Conservation (phyloP, 163 green algal species). For the Prototheca wickerhamii region DNA sequence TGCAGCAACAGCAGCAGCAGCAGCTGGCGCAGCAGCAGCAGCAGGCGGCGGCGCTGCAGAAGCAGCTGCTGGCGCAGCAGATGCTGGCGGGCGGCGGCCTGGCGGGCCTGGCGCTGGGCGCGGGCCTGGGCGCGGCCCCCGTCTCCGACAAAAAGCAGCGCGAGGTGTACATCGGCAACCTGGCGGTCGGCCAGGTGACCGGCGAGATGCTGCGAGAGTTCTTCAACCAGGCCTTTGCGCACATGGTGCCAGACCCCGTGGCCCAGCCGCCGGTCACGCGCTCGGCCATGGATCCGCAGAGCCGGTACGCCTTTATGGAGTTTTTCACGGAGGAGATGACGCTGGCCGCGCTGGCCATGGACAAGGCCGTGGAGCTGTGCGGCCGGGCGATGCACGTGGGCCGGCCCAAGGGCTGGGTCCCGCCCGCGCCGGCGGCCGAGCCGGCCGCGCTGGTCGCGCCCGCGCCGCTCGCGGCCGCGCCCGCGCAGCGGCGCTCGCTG, state of each 20-base stretch:
- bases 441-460: slow-evolving; percentile 19
- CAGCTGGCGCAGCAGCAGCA: slow-evolving; percentile 16
- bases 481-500: slow-evolving; percentile 32
- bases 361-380: slow-evolving; percentile 69
- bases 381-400: slow-evolving; percentile 74
- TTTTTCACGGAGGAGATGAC: slow-evolving; percentile 70
- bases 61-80: slow-evolving; percentile 46
- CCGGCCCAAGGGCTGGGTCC: slow-evolving; percentile 73
- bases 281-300: slow-evolving; percentile 34
- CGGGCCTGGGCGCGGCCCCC: not conserved
- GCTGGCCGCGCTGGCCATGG: slow-evolving; percentile 60
- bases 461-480: not conserved
- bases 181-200: slow-evolving; percentile 56
- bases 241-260: slow-evolving; percentile 62
- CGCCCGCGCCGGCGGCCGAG: not conserved
- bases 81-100: slow-evolving; percentile 24
- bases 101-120: not conserved
- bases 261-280: slow-evolving; percentile 64
- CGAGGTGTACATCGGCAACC: slow-evolving; percentile 64
- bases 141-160: slow-evolving; percentile 43
- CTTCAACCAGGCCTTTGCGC: slow-evolving; percentile 66
- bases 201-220: slow-evolving; percentile 67
- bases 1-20: slow-evolving; percentile 33
- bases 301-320: slow-evolving; percentile 83
- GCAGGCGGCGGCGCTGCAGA: slow-evolving; percentile 15